Conservation (phyloP, 257 asterid species). For the Nicotiana tabacum region DNA sequence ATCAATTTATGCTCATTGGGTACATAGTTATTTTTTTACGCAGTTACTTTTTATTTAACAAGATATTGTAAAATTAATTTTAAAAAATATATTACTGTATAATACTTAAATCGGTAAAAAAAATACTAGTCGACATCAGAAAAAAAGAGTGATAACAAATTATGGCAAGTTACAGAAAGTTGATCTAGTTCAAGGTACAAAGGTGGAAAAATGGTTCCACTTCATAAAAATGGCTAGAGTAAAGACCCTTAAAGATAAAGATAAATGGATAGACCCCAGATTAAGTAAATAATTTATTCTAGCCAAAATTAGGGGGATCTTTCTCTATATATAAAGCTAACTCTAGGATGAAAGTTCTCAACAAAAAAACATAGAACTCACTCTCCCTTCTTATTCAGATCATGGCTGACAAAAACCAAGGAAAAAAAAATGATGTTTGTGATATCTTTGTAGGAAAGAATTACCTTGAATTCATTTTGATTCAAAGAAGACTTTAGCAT, state of each 20-base stretch:
- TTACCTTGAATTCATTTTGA: too few species aligned
- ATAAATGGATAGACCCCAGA: neutral
- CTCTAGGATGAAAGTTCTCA: neutral
- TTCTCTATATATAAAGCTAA: neutral
- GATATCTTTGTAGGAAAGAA: neutral
- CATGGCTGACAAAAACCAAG: constrained; percentile 19
- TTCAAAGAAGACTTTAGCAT: too few species aligned
- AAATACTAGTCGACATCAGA: neutral
- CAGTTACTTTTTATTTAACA: neutral
- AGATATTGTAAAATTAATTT: neutral
- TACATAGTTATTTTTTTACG: neutral
- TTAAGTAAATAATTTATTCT: neutral
- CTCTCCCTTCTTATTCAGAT: neutral
- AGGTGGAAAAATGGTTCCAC: neutral
- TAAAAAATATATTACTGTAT: neutral
- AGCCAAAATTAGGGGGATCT: neutral
- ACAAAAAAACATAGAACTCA: neutral
- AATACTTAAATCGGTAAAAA: neutral
- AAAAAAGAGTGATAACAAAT: neutral
- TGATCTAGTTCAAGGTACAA: neutral
- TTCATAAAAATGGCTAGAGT: neutral
- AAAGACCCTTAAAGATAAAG: neutral
- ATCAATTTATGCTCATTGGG: neutral
- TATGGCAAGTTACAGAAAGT: neutral
- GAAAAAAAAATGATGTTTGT: neutral